These are phyloP conservation scores for Geoglossum glabrum DNA, from an alignment of 495 filamentous ascomycete genomes.

Conservation along the genomic window DNA sequence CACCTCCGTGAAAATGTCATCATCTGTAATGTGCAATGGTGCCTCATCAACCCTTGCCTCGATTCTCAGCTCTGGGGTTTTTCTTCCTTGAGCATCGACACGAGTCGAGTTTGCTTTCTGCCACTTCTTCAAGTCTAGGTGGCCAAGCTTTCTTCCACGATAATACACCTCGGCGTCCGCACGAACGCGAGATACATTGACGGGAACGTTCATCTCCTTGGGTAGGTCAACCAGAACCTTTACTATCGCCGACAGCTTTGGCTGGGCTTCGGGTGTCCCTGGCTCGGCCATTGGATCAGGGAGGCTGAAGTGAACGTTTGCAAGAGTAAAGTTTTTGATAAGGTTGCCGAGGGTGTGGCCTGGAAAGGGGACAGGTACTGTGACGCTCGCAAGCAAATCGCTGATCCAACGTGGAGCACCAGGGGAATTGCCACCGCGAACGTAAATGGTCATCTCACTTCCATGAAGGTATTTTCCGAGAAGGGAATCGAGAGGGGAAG, in stretches of 20 bases:
- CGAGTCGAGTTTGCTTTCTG: slow-evolving; percentile 64
- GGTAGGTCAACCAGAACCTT: slow-evolving; percentile 57
- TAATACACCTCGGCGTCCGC: slow-evolving; percentile 68
- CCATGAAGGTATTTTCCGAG: slow-evolving; percentile 67
- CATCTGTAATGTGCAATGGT: slow-evolving; percentile 62
- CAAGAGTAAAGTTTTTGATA: slow-evolving; percentile 68
- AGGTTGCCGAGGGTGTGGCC: slow-evolving; percentile 60
- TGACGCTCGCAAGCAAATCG: slow-evolving; percentile 60
- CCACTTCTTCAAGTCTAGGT: slow-evolving; percentile 60
- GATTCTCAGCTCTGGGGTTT: slow-evolving; percentile 41
- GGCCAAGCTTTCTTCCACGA: slow-evolving; percentile 49
- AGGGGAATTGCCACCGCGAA: slow-evolving; percentile 49
- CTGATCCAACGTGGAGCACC: slow-evolving; percentile 63
- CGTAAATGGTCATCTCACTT: slow-evolving; percentile 51
- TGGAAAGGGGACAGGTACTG: slow-evolving; percentile 65
- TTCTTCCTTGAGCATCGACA: slow-evolving; percentile 19
- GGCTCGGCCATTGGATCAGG: slow-evolving; percentile 61
- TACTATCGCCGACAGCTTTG: slow-evolving; percentile 62
- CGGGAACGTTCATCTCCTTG: slow-evolving; percentile 61
- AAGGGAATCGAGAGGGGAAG: slow-evolving; percentile 71
- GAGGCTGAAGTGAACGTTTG: slow-evolving; percentile 63
- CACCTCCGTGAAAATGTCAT: slow-evolving; percentile 51
- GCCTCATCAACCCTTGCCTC: slow-evolving; percentile 54
- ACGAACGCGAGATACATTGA: slow-evolving; percentile 54
- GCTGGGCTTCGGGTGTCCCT: slow-evolving; percentile 49